Evolutionary conservation across 2,329 filamentous ascomycete species (phyloP), one percentile per base, ranked within the genome.

Genomic region (Penicillium griseofulvum): DNA sequence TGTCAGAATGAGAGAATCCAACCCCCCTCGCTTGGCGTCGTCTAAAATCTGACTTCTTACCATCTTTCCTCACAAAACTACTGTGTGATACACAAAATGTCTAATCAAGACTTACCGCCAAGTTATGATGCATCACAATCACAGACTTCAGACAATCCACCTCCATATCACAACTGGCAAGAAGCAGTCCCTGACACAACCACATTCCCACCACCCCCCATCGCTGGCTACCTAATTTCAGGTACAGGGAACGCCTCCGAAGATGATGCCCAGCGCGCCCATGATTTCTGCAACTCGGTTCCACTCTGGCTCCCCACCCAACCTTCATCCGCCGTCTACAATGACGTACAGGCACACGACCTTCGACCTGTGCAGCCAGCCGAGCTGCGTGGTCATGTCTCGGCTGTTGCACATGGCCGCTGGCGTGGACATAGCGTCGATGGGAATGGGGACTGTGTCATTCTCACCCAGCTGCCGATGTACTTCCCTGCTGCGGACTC

Each of bases 101-200:
- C 49, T 5, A 34, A 49, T 16, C 47, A 45, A 38, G 47, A 54
- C n/a, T 26, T 39, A 12, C 52, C 47, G 47, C 52, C 52, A 45
- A 53, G 51, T 28, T 53, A 53, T 36, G 51, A 53, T 36, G 37
- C 51, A 48, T 53, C 51, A 45, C 39, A 43, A 45, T 46, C 38
- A 28, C 52, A 54, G 39, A 29, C 24, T 6, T 42, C 17, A 44
- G 41, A 7, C 5, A 44, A 70, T 24, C 82, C 82, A 14, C 82
- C 82, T 17, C 79, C 81, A 26, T 84, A 85, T 63, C 83, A 86
- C 67, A 82, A 85, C 69, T 87, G 84, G 84, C 79, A 82, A 49
- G 71, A 74, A 38, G 74, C 80, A 2, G 78, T 86, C 4, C 83
- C 83, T 6, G 84, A 87, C 63, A 85, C 77, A 16, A 69, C 82